Conservation (phyloP, 306 rosid genomes). For the Prunus kanzakura region DNA sequence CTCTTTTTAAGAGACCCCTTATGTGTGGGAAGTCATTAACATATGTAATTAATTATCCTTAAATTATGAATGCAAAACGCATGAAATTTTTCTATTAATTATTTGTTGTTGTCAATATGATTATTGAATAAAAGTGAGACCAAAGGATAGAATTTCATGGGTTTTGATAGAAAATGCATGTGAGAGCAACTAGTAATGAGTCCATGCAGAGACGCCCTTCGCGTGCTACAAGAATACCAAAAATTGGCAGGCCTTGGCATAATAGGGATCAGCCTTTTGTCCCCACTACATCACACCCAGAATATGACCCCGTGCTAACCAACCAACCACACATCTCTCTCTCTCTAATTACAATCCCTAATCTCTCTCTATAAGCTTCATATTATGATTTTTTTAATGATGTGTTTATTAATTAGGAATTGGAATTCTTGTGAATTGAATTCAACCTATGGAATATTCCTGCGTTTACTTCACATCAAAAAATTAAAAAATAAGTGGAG, state of each 20-base stretch:
- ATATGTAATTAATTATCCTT: not conserved
- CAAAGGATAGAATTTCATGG: not conserved
- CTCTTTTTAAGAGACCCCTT: not conserved
- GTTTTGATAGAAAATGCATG: not conserved
- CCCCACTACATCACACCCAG: not conserved
- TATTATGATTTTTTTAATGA: no score
- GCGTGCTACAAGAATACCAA: not conserved
- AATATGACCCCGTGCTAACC: conserved; percentile 24
- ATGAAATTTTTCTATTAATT: no score
- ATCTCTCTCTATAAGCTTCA: no score
- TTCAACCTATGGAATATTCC: fast-evolving
- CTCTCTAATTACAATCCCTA: not conserved
- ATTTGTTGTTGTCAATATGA: not conserved
- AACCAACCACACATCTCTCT: no score
- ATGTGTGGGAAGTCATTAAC: not conserved
- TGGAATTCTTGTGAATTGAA: no score
- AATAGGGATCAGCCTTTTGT: not conserved
- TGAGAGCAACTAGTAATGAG: not conserved
- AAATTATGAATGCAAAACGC: not conserved
- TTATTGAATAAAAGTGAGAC: not conserved
- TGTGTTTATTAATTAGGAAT: no score
- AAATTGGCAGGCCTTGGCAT: not conserved
- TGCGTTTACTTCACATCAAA: not conserved
- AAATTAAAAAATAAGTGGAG: not conserved
- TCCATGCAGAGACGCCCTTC: not conserved